Base-by-base conservation (phyloP, 1,139 yeast genomes). In the Kodamaea fungicola region DNA sequence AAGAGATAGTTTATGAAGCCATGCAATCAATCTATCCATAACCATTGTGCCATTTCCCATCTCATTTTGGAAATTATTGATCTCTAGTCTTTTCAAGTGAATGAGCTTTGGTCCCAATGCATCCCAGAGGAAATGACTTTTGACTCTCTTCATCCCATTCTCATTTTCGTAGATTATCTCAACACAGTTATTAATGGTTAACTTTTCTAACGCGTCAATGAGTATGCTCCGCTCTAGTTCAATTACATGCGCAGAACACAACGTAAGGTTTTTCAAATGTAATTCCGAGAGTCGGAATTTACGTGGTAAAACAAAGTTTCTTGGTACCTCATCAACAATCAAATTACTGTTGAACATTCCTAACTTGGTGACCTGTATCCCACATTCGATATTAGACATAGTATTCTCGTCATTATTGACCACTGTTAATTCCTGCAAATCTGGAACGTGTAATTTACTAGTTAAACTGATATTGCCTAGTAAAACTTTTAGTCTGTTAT, bases 131-230 rank as follows among this genome's bases (percentile, higher is more conserved):
- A 19, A 38, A 22, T 29, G 34, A 6, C 35, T 10, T 22, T 38
- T 40, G 19, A 42, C 31, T 41, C 52, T 40, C 31, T 51, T 50
- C 6, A 42, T 27, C 2, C 28, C 31, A 12, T 33, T 22, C 25
- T 35, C 30, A 7, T 37, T 32, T 4, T 44, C 44, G 34, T 44
- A 50, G 8, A 50, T 35, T n/a, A 31, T 22, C 39, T 58, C 62
- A 22, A 45, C 44, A 31, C 61, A 57, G 34, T 57, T 54, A 8
- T 44, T 33, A n/a, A 59, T 41, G 23, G 47, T 46, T 9, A 59
- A 36, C 3, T 22, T 22, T 12, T 24, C 23, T 16, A 41, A 21
- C 7, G 22, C 10, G 3, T 21, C 30, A 29, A 41, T 22, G 23
- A 35, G 33, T 3, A 41, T 16, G 24, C 27, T 12, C 8, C 24